Conservation (phyloP, 1,284 basidiomycete genomes). For the Lentinus polychrous region DNA sequence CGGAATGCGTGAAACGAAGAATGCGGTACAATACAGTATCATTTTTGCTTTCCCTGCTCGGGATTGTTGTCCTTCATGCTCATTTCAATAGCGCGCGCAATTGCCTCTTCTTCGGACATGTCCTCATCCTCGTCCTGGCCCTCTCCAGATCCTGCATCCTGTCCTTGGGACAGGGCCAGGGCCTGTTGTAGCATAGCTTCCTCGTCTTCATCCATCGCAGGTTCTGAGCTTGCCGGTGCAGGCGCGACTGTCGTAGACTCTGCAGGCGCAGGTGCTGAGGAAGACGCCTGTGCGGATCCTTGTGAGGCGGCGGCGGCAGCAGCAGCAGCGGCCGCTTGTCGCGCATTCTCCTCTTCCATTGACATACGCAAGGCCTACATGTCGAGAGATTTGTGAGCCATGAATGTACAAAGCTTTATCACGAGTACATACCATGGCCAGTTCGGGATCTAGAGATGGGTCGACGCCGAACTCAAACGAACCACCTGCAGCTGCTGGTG, state of each 20-base stretch:
- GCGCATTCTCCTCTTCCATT: conserved; percentile 92
- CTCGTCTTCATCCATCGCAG: conserved; percentile 55
- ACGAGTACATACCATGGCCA: conserved; percentile 81
- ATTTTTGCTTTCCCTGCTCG: neutral
- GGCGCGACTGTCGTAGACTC: conserved; percentile 29
- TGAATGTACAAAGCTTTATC: neutral
- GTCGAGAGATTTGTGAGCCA: neutral
- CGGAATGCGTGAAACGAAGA: neutral
- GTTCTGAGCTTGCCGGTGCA: conserved; percentile 27
- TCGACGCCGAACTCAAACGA: conserved; percentile 90
- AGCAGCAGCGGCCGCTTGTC: conserved; percentile 60
- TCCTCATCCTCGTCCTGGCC: conserved; percentile 31
- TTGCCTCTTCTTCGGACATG: conserved; percentile 50
- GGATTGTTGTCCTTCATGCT: conserved; percentile 23
- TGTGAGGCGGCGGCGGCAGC: conserved; percentile 26
- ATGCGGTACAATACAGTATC: neutral
- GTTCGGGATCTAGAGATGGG: conserved; percentile 91
- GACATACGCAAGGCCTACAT: conserved; percentile 91
- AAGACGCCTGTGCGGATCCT: conserved; percentile 28
- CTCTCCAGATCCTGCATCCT: conserved; percentile 44
- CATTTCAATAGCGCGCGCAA: conserved; percentile 59
- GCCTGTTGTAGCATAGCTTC: conserved; percentile 61
- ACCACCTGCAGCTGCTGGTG: conserved; percentile 36
- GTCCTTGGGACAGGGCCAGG: conserved; percentile 46
- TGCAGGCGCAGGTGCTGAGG: conserved; percentile 25